phyloP scores from a whole-genome alignment of 164 flowering plant genomes.

The Nymphaea colorata region DNA sequence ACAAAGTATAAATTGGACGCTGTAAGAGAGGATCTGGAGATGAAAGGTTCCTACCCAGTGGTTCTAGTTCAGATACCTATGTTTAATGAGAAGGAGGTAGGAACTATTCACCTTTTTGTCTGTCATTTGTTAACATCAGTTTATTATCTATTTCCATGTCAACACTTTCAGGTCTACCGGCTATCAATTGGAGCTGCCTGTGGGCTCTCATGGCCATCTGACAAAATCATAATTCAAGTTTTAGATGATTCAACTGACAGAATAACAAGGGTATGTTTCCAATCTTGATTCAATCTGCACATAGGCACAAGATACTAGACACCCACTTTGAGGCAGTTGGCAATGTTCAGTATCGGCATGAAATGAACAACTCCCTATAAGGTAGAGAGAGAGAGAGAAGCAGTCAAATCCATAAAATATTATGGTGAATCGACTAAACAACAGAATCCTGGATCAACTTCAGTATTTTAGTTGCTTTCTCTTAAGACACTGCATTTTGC shows the following conservation, averaged over 20 bases:
- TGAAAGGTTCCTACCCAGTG: constrained; percentile 24
- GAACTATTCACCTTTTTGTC: neutral
- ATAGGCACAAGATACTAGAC: neutral
- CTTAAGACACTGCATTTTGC: neutral
- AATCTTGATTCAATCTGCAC: neutral
- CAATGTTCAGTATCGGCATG: neutral
- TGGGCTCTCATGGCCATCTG: constrained; percentile 51
- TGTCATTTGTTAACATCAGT: neutral
- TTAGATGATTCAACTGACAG: constrained; percentile 58
- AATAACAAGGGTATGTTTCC: constrained; percentile 24
- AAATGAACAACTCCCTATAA: neutral
- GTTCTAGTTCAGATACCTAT: constrained; percentile 66
- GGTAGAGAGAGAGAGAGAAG: neutral
- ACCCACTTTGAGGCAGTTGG: neutral
- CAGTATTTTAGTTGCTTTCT: neutral
- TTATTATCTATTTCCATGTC: neutral
- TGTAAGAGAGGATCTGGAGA: constrained; percentile 36
- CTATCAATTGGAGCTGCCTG: constrained; percentile 62
- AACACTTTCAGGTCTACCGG: constrained; percentile 34
- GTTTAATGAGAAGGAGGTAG: constrained; percentile 69
- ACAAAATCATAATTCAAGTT: constrained; percentile 49
- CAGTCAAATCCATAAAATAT: neutral
- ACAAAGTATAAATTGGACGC: constrained; percentile 31
- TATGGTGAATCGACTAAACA: too few relatives aligned
- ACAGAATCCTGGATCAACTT: neutral